Base-by-base conservation (phyloP, 345 rosid species). In the Acer saccharum region DNA sequence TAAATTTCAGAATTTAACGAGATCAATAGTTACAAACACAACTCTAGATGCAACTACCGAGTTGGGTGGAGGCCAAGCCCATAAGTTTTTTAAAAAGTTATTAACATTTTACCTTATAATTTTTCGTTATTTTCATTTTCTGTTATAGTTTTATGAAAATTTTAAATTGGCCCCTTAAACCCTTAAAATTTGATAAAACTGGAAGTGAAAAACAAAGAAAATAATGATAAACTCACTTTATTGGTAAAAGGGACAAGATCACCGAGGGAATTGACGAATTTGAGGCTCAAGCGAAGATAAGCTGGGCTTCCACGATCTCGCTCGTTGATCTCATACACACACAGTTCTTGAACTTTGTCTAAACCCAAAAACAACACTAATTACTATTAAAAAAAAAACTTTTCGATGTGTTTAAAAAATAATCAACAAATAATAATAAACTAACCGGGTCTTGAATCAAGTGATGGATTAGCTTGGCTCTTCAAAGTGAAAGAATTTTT, bases 301-400 rank as follows among this genome's bases (percentile, higher is more conserved):
- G 87, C 88, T 7, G 91, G 93, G 84, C 91, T 87, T 35, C 77
- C 83, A 27, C 89, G 76, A 77, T 89, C 91, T 57, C 81, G 57
- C 79, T 89, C 89, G 75, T 89, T 87, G 64, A 89, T 78, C 79
- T 89, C 93, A 55, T 89, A 89, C 3, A 87, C 89, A 41, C 54
- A 25, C 10, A 89, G 82, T 76, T 87, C 87, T 75, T 89, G 89
- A 25, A 88, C 86, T 63, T 81, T 76, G 10, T 43, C 90, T 82
- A 58, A 6, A 58, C 11, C 20, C 63, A 58, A 58, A 12, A 12
- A n/a, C 55, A 50, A 50, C 52, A 50, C 6, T 11, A 48, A 48
- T 48, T 48, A 50, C 55, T 13, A 17, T 50, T 13, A 57, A 57
- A 57, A 16, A 57, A 16, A 57, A 57, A 43, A 43, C 39, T 35